phyloP scores from a whole-genome alignment of 805 yeast species.

The Candida maesae region DNA sequence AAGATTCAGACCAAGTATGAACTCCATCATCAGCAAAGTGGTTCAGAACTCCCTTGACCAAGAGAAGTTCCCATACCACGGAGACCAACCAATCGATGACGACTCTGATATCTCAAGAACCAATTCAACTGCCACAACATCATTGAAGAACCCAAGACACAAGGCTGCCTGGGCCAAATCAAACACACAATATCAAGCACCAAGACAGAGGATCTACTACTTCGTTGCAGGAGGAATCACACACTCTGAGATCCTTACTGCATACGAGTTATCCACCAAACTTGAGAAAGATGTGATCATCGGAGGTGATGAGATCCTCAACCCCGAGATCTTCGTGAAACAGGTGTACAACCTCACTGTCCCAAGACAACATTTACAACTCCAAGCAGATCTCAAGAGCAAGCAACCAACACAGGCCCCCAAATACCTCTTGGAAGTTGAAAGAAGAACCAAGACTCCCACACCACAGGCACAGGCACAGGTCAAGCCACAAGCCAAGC shows the following conservation, averaged over 20 bases:
- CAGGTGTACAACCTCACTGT: slow-evolving; percentile 35
- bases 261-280: slow-evolving; percentile 60
- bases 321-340: slow-evolving; percentile 42
- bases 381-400: slow-evolving; percentile 34
- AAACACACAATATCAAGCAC: slow-evolving; percentile 30
- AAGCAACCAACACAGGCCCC: slow-evolving; percentile 40
- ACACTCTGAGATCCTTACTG: slow-evolving; percentile 71
- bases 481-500: slow-evolving; percentile 1
- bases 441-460: slow-evolving; percentile 15
- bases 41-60: slow-evolving; percentile 52
- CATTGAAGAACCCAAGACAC: slow-evolving; percentile 67
- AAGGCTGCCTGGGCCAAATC: slow-evolving; percentile 74
- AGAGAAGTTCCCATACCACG: slow-evolving; percentile 64
- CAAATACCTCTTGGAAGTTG: slow-evolving; percentile 38
- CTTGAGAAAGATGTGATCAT: slow-evolving; percentile 71
- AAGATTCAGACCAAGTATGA: slow-evolving; percentile 68
- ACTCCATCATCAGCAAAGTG: slow-evolving; percentile 50
- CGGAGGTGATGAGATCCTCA: slow-evolving; percentile 74
- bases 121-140: slow-evolving; percentile 36
- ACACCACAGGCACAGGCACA: slow-evolving; percentile 10
- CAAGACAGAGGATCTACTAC: slow-evolving; percentile 68
- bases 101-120: slow-evolving; percentile 32
- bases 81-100: slow-evolving; percentile 63
- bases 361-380: slow-evolving; percentile 39
- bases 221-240: slow-evolving; percentile 91